phyloP scores from a whole-genome alignment of 768 basidiomycete species.

The Auriculariales sp. region DNA sequence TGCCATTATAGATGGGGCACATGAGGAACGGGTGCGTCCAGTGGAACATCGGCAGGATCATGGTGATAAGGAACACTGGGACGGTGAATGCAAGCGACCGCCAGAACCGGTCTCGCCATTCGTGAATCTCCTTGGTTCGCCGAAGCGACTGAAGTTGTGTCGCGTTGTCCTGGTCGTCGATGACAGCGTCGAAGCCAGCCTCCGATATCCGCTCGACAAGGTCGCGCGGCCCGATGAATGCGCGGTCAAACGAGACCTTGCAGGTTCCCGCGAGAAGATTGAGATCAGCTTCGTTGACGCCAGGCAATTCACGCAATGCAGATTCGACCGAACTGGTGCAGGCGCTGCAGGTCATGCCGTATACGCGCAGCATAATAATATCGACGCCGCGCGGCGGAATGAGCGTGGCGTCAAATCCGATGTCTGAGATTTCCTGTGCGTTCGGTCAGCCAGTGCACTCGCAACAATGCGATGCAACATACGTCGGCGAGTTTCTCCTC shows the following conservation, averaged over 20 bases:
- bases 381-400: slow-evolving; percentile 55
- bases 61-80: slow-evolving; percentile 87
- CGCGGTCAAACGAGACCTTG: slow-evolving; percentile 61
- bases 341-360: slow-evolving; percentile 83
- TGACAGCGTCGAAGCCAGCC: slow-evolving; percentile 80
- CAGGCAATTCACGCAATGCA: slow-evolving; percentile 53
- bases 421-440: slow-evolving; percentile 75
- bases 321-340: slow-evolving; percentile 68
- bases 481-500: slow-evolving; percentile 66
- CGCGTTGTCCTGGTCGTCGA: slow-evolving; percentile 64
- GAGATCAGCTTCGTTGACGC: slow-evolving; percentile 56
- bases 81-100: slow-evolving; percentile 67
- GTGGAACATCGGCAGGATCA: slow-evolving; percentile 62
- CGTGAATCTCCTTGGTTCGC: slow-evolving; percentile 78
- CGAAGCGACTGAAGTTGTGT: slow-evolving; percentile 79
- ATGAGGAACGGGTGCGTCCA: slow-evolving; percentile 40
- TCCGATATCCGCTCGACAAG: slow-evolving; percentile 80
- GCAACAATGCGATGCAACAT: slow-evolving; percentile 18
- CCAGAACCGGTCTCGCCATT: slow-evolving; percentile 72
- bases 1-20: slow-evolving; percentile 39
- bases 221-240: slow-evolving; percentile 63
- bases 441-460: slow-evolving; percentile 1
- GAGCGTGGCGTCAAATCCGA: slow-evolving; percentile 78
- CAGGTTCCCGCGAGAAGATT: slow-evolving; percentile 66
- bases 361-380: slow-evolving; percentile 60